Percentiles rank a stretch among this genome's conserved stretches.
Evolutionary conservation across 257 asterid genomes (phyloP).

Genomic region (Osmanthus fragrans): DNA sequence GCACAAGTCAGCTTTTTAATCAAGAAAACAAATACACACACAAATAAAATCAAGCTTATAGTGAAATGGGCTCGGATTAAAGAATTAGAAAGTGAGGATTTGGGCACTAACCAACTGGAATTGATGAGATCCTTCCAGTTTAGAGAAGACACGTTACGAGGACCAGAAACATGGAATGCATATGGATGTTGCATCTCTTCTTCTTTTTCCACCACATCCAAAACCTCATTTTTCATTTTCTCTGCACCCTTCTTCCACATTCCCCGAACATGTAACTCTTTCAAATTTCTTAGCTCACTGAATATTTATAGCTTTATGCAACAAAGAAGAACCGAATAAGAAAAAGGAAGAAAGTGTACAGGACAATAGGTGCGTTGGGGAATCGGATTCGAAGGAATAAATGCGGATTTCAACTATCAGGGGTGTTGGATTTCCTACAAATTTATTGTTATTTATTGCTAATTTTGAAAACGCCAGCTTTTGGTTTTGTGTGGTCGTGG

Average conservation of each 20-base stretch:
- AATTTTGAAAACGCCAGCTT: constrained; percentile 1
- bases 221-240: constrained; percentile 22
- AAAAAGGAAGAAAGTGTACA: background rate
- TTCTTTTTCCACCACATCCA: constrained; percentile 14
- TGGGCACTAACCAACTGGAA: constrained; percentile 41
- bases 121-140: constrained; percentile 45
- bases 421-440: constrained; percentile 10
- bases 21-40: background rate
- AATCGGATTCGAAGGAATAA: constrained; percentile 31
- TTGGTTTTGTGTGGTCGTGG: background rate
- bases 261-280: background rate
- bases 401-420: constrained; percentile 17
- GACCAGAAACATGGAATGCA: constrained; percentile 50
- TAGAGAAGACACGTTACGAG: constrained; percentile 44
- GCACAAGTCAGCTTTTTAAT: background rate
- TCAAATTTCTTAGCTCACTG: background rate
- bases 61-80: background rate
- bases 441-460: background rate
- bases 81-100: background rate
- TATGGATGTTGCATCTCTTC: constrained; percentile 30
- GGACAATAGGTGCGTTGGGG: background rate
- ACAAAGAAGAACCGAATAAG: background rate
- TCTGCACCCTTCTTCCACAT: constrained; percentile 23
- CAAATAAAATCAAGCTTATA: background rate
- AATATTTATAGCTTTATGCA: background rate